Base-by-base conservation (phyloP, 371 early-diverging fungal genomes). In the Mortierella sp. region DNA sequence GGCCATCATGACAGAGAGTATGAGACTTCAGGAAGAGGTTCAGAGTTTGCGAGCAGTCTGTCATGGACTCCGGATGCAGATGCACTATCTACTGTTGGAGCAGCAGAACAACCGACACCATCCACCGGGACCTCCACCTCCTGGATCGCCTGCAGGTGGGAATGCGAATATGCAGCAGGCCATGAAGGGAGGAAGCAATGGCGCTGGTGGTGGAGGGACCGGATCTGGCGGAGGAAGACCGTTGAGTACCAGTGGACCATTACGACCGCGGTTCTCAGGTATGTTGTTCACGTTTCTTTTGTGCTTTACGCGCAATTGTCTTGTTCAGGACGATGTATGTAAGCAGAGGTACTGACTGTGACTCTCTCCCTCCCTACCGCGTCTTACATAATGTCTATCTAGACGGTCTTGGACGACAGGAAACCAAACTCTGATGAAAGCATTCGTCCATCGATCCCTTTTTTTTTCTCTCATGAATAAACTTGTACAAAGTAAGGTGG, bases 11-110 rank as follows among this genome's bases (percentile, higher is more conserved):
- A 90, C 91, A 3, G 95, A 95, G 78, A 93, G 91, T 8, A 89
- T 93, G 76, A 84, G 94, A 29, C 75, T 94, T 75, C 93, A 94
- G 65, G 95, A 95, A 75, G 95, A 95, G 72, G 87, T 95, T 43
- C 93, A 95, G 73, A 91, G 92, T 70, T 55, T 95, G 49, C 78
- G 93, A 56, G 91, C 93, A 0, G 83, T 92, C 3, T 94, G 95
- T 75, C 93, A 94, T 82, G 92, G 93, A 0, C 74, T 93, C 70
- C 87, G 94, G 24, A 92, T 94, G 91, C 94, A 94, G 75, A 93
- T 94, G 91, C 95, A 95, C 72, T 93, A 90, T 81, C 21, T 93
- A 8, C 83, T 93, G 82, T 88, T 92, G 88, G 93, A 93, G 21
- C 87, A 91, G n/a, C 87, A 85, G 56, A 84, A 78, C 60, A 72